Evolutionary conservation across 2,329 filamentous ascomycete species (phyloP), one percentile per base, ranked within the genome.

Genomic region (Alternaria incomplexa): DNA sequence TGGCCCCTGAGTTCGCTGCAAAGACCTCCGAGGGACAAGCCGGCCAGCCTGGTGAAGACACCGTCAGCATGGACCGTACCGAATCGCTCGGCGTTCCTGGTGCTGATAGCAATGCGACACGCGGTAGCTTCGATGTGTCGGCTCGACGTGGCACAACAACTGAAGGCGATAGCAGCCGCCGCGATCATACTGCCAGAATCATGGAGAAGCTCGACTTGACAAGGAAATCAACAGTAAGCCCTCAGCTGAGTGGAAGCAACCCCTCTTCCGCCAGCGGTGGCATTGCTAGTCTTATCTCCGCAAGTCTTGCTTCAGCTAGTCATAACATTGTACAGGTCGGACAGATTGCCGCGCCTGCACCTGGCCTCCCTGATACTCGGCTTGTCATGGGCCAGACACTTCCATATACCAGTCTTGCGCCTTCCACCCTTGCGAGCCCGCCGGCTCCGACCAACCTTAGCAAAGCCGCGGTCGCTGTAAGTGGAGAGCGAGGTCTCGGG

Each of bases 201-300:
- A 97, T 97, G 78, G 93, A 96, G 77, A 97, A 93, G 79, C 86
- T 97, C 47, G 95, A 97, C 79, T 85, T 97, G 61, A 92, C 96
- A 78, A 89, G 95, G 68, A 96, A 95, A 76, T 85, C 90, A 40
- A 88, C 89, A 7, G 87, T 90, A 64, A 84, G 85, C 23, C 81
- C 81, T 28, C 81, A 81, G 64, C 73, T 80, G 17, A 80, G 80
- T 64, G 73, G 73, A 58, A 80, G 69, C 72, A 77, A 79, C 22
- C 77, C 80, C 36, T 81, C 77, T 56, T 81, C 82, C 25, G 79
- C 85, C 12, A 85, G 87, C 20, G 84, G 85, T 59, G 93, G 93
- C 26, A 94, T 97, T 70, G 92, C 93, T 36, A 91, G 91, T 77
- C 84, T 97, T 55, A 93, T 97, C 66, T 93, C 93, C 63, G 91